These are phyloP conservation scores for Lentinula detonsa DNA, from an alignment of 768 basidiomycete genomes.

Conservation along the genomic window DNA sequence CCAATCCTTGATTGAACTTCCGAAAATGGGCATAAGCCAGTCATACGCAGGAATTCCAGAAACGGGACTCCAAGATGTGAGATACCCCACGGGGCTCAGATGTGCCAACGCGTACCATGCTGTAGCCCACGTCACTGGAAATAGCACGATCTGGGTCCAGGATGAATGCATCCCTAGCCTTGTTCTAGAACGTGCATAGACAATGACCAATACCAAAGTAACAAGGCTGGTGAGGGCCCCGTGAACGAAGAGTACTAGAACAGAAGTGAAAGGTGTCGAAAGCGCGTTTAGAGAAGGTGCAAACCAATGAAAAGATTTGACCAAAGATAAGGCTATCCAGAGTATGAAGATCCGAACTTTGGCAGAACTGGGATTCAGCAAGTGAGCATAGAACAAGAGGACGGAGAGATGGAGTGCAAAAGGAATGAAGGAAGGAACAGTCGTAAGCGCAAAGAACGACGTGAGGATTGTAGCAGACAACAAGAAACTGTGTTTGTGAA, in stretches of 20 bases:
- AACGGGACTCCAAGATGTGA: conserved; percentile 67
- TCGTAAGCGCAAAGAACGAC: conserved; percentile 19
- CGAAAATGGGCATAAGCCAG: conserved; percentile 58
- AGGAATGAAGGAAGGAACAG: conserved; percentile 26
- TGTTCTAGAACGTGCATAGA: conserved; percentile 29
- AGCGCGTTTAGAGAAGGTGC: conserved; percentile 46
- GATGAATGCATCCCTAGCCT: conserved; percentile 19
- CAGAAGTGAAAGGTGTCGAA: conserved; percentile 42
- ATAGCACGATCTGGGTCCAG: conserved; percentile 47
- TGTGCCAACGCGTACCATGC: conserved; percentile 50
- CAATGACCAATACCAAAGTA: conserved; percentile 31
- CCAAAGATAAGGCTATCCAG: conserved; percentile 30
- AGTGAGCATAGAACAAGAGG: conserved; percentile 29
- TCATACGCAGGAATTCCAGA: conserved; percentile 46
- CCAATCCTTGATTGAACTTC: conserved; percentile 66
- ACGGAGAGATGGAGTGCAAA: conserved; percentile 25
- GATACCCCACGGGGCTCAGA: conserved; percentile 62
- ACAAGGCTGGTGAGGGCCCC: conserved; percentile 39
- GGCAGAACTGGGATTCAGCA: conserved; percentile 21
- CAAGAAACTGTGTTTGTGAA: conserved; percentile 19
- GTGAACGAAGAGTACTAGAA: conserved; percentile 37
- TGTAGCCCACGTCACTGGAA: conserved; percentile 67
- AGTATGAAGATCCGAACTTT: conserved; percentile 22
- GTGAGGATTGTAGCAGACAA: conserved; percentile 16
- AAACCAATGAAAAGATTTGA: conserved; percentile 34